phyloP scores from a whole-genome alignment of 108 stramenopile genomes.

The Pseudonitzschia pungens region DNA sequence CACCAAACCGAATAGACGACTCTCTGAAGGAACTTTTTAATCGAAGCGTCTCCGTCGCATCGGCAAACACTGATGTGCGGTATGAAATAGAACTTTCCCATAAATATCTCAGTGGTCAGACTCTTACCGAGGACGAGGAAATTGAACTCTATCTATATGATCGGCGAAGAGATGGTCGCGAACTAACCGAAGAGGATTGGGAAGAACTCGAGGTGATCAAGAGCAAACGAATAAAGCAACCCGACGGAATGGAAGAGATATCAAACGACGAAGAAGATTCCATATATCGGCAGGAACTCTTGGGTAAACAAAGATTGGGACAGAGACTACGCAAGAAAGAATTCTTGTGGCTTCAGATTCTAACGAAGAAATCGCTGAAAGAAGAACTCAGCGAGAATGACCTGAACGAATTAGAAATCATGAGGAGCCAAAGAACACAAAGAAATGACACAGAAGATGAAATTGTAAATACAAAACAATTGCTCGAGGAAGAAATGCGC shows the following conservation, averaged over 20 bases:
- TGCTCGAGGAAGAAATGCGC: slow-evolving; percentile 12
- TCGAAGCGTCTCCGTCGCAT: slow-evolving; percentile 10
- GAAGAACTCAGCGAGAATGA: slow-evolving; percentile 20
- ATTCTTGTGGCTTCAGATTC: slow-evolving; percentile 16
- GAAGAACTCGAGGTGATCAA: slow-evolving; percentile 19
- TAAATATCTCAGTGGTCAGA: not conserved
- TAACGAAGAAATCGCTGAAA: slow-evolving; percentile 12
- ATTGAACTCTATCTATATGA: slow-evolving; percentile 24
- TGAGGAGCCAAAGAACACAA: slow-evolving; percentile 22
- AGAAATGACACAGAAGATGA: not conserved
- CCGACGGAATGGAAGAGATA: not conserved
- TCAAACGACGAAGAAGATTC: slow-evolving; percentile 5
- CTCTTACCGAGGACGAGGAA: slow-evolving; percentile 21
- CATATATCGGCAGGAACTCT: not conserved
- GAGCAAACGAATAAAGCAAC: not conserved
- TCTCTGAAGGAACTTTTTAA: slow-evolving; percentile 14
- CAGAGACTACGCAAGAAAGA: slow-evolving; percentile 26
- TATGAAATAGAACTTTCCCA: slow-evolving; percentile 29
- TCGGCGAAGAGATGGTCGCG: slow-evolving; percentile 20
- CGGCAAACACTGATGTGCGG: slow-evolving; percentile 16
- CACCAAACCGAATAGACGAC: not conserved
- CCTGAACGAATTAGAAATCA: slow-evolving; percentile 24
- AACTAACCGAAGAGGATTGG: slow-evolving; percentile 24
- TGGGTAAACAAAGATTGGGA: slow-evolving; percentile 11
- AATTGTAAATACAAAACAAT: slow-evolving; percentile 6